These are phyloP conservation scores for Murraya koenigii DNA, from an alignment of 345 rosid genomes.

Conservation along the genomic window DNA sequence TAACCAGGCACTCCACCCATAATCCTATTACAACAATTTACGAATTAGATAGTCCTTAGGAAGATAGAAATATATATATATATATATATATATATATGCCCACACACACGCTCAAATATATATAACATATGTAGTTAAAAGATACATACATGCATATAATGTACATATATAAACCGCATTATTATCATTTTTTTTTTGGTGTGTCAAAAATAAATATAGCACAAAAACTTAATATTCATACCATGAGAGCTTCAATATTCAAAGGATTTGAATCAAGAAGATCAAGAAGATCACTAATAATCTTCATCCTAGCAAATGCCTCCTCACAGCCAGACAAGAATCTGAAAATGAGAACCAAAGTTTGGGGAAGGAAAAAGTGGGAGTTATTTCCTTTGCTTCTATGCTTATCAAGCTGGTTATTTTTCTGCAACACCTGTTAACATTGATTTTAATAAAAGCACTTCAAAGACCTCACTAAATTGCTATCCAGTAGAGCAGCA, in stretches of 20 bases:
- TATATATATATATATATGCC: not conserved
- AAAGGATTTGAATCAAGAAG: slow-evolving; percentile 83
- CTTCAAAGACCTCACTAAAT: not conserved
- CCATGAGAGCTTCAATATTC: slow-evolving; percentile 93
- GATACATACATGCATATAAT: not conserved
- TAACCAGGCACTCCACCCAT: slow-evolving; percentile 95
- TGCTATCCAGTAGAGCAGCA: not conserved
- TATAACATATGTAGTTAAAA: too few species aligned
- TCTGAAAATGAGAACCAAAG: slow-evolving; percentile 67
- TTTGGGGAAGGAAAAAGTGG: slow-evolving; percentile 84
- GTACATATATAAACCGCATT: not conserved
- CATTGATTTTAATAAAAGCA: slow-evolving; percentile 7
- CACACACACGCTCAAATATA: not conserved
- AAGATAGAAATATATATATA: not conserved
- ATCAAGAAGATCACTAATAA: slow-evolving; percentile 72
- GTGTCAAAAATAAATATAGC: not conserved
- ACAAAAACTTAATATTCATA: slow-evolving; percentile 28
- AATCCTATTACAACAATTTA: slow-evolving; percentile 49
- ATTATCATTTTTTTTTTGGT: not conserved
- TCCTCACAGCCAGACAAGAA: slow-evolving; percentile 68
- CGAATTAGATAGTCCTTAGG: slow-evolving; percentile 22
- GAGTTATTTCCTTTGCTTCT: slow-evolving; percentile 59
- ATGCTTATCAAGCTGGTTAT: slow-evolving; percentile 55
- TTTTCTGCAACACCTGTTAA: slow-evolving; percentile 79
- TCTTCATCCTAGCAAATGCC: slow-evolving; percentile 60